phyloP scores from a whole-genome alignment of 495 filamentous ascomycete genomes.

The Hypoxylon rickii region DNA sequence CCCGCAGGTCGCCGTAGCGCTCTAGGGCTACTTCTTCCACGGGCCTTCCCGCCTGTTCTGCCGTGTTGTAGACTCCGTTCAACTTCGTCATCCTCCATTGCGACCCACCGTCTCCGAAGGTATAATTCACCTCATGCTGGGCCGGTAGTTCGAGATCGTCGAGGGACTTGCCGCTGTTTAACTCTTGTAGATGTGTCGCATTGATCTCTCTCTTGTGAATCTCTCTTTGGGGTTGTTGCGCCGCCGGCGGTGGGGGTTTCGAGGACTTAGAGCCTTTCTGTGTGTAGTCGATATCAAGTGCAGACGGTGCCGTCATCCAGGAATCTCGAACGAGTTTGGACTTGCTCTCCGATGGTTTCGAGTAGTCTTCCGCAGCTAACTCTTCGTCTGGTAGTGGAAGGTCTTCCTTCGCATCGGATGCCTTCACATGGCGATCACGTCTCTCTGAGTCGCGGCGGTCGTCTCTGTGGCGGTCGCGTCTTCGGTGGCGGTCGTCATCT shows the following conservation, averaged over 20 bases:
- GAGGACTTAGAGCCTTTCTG: conserved; percentile 61
- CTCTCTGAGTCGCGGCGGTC: conserved; percentile 26
- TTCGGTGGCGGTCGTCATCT: conserved; percentile 46
- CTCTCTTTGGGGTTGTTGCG: conserved; percentile 72
- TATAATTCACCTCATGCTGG: conserved; percentile 74
- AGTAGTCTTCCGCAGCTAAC: conserved; percentile 32
- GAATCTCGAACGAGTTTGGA: conserved; percentile 63
- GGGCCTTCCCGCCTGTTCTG: conserved; percentile 69
- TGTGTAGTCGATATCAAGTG: conserved; percentile 82
- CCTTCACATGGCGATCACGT: conserved; percentile 43
- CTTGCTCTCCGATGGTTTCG: conserved; percentile 7
- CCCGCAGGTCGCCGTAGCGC: conserved; percentile 77
- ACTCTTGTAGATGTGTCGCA: conserved; percentile 62
- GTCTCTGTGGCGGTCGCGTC: conserved; percentile 37
- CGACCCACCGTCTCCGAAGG: conserved; percentile 86
- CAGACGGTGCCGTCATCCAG: conserved; percentile 92
- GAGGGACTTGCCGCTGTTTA: conserved; percentile 48
- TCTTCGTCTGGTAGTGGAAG: conserved; percentile 53
- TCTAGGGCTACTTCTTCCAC: conserved; percentile 83
- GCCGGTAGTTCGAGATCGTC: conserved; percentile 53
- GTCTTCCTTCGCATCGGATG: conserved; percentile 53
- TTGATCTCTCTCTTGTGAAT: conserved; percentile 86
- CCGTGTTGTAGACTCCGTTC: conserved; percentile 79
- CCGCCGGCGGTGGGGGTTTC: conserved; percentile 55
- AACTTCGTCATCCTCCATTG: conserved; percentile 96